phyloP scores from a whole-genome alignment of 768 basidiomycete species.

The Tylopilus plumbeoviolaceoides region DNA sequence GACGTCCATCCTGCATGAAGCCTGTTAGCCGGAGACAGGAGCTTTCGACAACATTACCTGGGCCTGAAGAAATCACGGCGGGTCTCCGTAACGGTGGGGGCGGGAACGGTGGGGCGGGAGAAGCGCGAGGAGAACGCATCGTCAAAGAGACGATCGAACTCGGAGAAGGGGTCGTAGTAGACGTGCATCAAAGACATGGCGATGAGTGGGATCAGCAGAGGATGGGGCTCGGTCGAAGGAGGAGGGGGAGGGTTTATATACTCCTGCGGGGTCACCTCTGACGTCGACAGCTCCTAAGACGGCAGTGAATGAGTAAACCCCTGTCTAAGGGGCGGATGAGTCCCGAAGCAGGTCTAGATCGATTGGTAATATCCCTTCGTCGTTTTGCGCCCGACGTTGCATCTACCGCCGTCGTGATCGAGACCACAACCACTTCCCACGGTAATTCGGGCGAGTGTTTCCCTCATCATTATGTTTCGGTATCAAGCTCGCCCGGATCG shows the following conservation, averaged over 20 bases:
- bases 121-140: conserved; percentile 32
- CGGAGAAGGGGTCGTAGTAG: conserved; percentile 38
- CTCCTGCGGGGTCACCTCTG: neutral
- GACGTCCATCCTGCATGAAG: conserved; percentile 46
- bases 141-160: conserved; percentile 44
- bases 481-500: no score
- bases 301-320: neutral
- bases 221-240: neutral
- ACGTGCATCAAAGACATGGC: conserved; percentile 26
- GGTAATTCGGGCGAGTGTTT: no score
- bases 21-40: neutral
- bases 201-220: no score
- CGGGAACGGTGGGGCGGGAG: conserved; percentile 5
- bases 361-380: no score
- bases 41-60: conserved; percentile 19
- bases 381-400: no score
- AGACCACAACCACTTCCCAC: no score
- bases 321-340: neutral
- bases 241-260: conserved; percentile 1
- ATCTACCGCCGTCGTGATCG: no score
- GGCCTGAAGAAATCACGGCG: conserved; percentile 27
- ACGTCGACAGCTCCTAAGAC: neutral
- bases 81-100: conserved; percentile 3
- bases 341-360: no score
- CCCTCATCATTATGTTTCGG: no score